Evolutionary conservation across 495 filamentous ascomycete species (phyloP).

Genomic region (Aspergillus indologenus): DNA sequence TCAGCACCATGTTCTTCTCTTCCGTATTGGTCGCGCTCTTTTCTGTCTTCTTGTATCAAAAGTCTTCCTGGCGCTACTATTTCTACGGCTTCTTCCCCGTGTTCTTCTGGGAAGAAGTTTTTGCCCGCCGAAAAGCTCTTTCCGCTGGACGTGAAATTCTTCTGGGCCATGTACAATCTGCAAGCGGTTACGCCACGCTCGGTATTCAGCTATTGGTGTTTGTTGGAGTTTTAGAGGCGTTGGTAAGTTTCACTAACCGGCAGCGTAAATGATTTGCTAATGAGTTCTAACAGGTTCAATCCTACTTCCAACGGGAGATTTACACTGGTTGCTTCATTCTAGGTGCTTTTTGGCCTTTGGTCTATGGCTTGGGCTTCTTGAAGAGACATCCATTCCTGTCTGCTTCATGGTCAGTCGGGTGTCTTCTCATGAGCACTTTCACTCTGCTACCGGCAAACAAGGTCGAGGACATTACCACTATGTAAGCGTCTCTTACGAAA

Average conservation of each 20-base stretch:
- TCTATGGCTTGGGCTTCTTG: slow-evolving; percentile 72
- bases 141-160: slow-evolving; percentile 63
- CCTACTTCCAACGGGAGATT: slow-evolving; percentile 88
- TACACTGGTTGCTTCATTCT: slow-evolving; percentile 76
- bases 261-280: slow-evolving; percentile 11
- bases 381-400: slow-evolving; percentile 58
- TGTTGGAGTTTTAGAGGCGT: slow-evolving; percentile 70
- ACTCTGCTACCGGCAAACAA: slow-evolving; percentile 87
- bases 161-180: slow-evolving; percentile 62
- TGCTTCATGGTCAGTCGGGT: slow-evolving; percentile 71
- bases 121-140: slow-evolving; percentile 70
- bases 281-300: slow-evolving; percentile 54
- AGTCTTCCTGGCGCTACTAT: slow-evolving; percentile 83
- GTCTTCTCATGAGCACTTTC: slow-evolving; percentile 82
- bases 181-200: slow-evolving; percentile 50
- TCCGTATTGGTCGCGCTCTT: slow-evolving; percentile 73
- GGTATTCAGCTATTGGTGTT: slow-evolving; percentile 61
- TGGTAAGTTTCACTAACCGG: slow-evolving; percentile 58
- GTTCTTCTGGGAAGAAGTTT: slow-evolving; percentile 96
- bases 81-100: slow-evolving; percentile 89
- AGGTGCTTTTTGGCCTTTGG: slow-evolving; percentile 72
- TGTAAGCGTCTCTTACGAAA: slow-evolving; percentile 48
- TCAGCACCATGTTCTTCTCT: slow-evolving; percentile 65
- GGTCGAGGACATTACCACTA: slow-evolving; percentile 69
- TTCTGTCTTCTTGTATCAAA: slow-evolving; percentile 73